These are phyloP conservation scores for Pythium coloratum DNA, from an alignment of 352 stramenopile species.

Conservation along the genomic window DNA sequence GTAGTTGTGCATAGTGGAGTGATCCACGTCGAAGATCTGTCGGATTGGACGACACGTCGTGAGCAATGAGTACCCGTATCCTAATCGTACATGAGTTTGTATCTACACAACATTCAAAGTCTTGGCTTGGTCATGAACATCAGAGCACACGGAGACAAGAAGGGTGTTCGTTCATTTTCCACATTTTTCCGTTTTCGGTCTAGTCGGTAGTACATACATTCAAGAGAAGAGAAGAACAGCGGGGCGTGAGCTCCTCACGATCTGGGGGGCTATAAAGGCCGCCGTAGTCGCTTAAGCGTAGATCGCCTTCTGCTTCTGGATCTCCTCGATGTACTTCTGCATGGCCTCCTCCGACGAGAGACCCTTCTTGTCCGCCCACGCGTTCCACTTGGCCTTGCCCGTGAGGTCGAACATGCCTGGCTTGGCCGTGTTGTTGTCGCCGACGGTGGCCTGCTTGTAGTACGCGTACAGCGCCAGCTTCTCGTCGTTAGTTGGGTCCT, in stretches of 20 bases:
- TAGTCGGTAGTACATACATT: slow-evolving; percentile 6
- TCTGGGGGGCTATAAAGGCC: not conserved
- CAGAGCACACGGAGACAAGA: not conserved
- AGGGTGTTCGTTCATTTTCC: slow-evolving; percentile 9
- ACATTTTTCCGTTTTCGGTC: not conserved
- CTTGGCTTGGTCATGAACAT: not conserved
- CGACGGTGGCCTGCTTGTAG: slow-evolving; percentile 90
- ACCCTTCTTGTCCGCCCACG: slow-evolving; percentile 85
- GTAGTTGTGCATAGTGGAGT: not conserved
- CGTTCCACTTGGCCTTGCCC: slow-evolving; percentile 89
- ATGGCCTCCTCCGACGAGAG: slow-evolving; percentile 86
- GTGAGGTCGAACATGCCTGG: slow-evolving; percentile 88
- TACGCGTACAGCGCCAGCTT: slow-evolving; percentile 89
- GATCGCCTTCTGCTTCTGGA: slow-evolving; percentile 79
- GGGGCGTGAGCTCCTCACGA: not conserved
- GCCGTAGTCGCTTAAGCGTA: slow-evolving; percentile 59
- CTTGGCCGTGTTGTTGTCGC: slow-evolving; percentile 81
- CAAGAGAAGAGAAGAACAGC: not conserved
- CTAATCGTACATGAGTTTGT: not conserved
- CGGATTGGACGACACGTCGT: slow-evolving; percentile 12
- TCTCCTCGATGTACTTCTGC: slow-evolving; percentile 85
- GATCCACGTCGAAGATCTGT: not conserved
- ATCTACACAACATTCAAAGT: not conserved
- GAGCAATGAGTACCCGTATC: not conserved
- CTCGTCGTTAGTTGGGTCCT: slow-evolving; percentile 82